A percentile compares a stretch with the other conserved stretches of the same genome.
These are phyloP conservation scores for Golubevia pallescens DNA, from an alignment of 1,284 basidiomycete species.

Conservation along the genomic window DNA sequence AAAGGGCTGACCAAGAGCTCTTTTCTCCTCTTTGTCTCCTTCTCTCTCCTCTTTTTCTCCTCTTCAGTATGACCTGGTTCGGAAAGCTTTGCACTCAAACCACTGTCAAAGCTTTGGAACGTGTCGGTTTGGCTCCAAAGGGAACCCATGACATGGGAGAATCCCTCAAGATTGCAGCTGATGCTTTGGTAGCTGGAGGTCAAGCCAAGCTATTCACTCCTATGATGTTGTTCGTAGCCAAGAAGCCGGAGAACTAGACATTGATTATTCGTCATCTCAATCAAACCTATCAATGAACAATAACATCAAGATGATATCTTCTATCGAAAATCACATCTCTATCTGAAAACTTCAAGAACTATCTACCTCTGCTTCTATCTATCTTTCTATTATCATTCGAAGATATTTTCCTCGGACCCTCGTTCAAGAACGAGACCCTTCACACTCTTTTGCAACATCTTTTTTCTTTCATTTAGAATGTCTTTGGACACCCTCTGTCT, in stretches of 20 bases:
- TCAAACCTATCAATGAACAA: too few species aligned
- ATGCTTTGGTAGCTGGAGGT: constrained; percentile 60
- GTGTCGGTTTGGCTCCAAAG: constrained; percentile 49
- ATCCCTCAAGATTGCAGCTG: constrained; percentile 53
- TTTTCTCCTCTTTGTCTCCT: not conserved
- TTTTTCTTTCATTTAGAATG: too few species aligned
- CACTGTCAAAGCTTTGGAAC: constrained; percentile 49
- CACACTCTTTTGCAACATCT: too few species aligned
- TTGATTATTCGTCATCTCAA: too few species aligned
- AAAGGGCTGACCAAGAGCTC: too few species aligned
- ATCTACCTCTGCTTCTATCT: constrained; percentile 17
- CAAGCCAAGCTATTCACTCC: constrained; percentile 57
- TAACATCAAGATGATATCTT: too few species aligned
- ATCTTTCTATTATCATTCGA: too few species aligned
- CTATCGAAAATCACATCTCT: too few species aligned
- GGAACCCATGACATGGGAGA: constrained; percentile 61
- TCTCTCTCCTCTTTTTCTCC: constrained; percentile 1
- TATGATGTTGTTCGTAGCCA: constrained; percentile 41
- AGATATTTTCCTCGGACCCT: too few species aligned
- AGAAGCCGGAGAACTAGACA: constrained; percentile 3
- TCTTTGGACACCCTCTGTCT: too few species aligned
- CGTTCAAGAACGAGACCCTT: too few species aligned
- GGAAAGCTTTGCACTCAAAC: constrained; percentile 53
- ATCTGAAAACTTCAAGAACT: too few species aligned
- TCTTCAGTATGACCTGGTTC: constrained; percentile 54